Percentiles rank a stretch among this genome's conserved stretches.
Conservation (phyloP, 108 stramenopile species). For the Thalassiosira profunda region DNA sequence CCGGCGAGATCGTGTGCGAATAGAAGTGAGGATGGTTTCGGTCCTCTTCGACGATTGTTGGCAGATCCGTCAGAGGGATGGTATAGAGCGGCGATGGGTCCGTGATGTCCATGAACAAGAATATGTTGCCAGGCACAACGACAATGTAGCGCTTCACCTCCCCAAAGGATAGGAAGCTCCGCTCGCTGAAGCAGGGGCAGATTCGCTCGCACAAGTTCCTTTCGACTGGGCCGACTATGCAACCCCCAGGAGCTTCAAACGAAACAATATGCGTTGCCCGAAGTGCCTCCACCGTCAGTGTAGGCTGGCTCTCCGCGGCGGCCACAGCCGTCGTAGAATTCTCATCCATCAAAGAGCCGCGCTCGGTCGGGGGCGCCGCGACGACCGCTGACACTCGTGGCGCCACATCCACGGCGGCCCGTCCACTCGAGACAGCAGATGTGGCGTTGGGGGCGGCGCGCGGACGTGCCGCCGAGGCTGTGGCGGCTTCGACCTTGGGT, state of each 20-base stretch:
- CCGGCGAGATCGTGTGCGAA: slow-evolving; percentile 62
- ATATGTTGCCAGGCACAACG: slow-evolving; percentile 42
- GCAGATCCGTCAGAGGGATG: slow-evolving; percentile 46
- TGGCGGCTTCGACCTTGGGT: slow-evolving; percentile 61
- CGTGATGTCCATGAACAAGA: slow-evolving; percentile 56
- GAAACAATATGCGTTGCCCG: slow-evolving; percentile 31
- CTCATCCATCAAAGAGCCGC: background rate
- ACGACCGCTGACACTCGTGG: slow-evolving; percentile 35
- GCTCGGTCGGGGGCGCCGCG: slow-evolving; percentile 9
- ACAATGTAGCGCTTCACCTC: slow-evolving; percentile 67
- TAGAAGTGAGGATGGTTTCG: slow-evolving; percentile 51
- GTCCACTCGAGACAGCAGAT: slow-evolving; percentile 27
- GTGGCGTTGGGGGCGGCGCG: slow-evolving; percentile 23
- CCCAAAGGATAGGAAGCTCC: slow-evolving; percentile 66
- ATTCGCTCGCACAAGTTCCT: slow-evolving; percentile 48
- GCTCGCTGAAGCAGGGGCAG: slow-evolving; percentile 53
- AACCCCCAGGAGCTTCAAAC: slow-evolving; percentile 59
- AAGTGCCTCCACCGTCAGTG: slow-evolving; percentile 45
- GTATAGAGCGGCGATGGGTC: slow-evolving; percentile 69
- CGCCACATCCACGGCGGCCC: slow-evolving; percentile 30
- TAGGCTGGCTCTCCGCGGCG: too few species aligned
- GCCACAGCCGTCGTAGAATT: background rate
- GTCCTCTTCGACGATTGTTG: slow-evolving; percentile 60
- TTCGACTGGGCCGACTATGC: slow-evolving; percentile 50
- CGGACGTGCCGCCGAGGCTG: slow-evolving; percentile 17